Evolutionary conservation across 345 rosid species (phyloP), one percentile per base, ranked within the genome.

Genomic region (Moricandia moricandioides): DNA sequence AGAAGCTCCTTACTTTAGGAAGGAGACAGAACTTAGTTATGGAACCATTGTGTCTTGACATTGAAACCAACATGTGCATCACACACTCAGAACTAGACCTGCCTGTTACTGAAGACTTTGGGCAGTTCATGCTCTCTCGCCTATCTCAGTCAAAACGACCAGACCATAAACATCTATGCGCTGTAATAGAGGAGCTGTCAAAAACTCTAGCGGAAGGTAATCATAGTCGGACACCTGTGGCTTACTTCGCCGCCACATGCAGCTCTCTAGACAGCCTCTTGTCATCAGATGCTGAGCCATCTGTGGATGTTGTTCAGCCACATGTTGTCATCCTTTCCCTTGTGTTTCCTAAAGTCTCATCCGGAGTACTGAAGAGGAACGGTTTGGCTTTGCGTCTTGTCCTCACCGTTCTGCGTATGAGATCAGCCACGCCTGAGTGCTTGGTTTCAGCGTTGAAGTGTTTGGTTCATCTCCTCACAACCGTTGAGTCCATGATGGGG

Each of bases 181-280:
- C 87, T 27, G 83, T 86, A 34, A 67, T 95, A 4, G 95, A 90
- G 80, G 82, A 87, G 72, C 85, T 95, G 76, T 77, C 94, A 17
- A 96, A 89, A 73, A 89, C 84, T 67, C 86, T 92, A 37, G 84
- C 82, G 59, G 98, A 90, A 61, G 87, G 83, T 58, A 85, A 80
- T 75, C 85, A 86, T 9, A 83, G 85, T 39, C 83, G 82, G 40
- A 82, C 85, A 7, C 88, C 96, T 1, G 65, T 87, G 58, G 91
- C 97, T 73, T 95, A 87, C 85, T 90, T 90, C 18, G 91, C 87
- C 55, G 86, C 86, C 62, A 69, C 87, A 0, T 84, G 87, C 73
- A 81, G 82, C 60, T 90, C 96, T 14, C 84, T 92, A 21, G 86
- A 86, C 77, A 87, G 84, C 40, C 82, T 92, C 78, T 40, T 78